phyloP scores from a whole-genome alignment of 2,329 filamentous ascomycete species.

The Trichoderma afroharzianum region DNA sequence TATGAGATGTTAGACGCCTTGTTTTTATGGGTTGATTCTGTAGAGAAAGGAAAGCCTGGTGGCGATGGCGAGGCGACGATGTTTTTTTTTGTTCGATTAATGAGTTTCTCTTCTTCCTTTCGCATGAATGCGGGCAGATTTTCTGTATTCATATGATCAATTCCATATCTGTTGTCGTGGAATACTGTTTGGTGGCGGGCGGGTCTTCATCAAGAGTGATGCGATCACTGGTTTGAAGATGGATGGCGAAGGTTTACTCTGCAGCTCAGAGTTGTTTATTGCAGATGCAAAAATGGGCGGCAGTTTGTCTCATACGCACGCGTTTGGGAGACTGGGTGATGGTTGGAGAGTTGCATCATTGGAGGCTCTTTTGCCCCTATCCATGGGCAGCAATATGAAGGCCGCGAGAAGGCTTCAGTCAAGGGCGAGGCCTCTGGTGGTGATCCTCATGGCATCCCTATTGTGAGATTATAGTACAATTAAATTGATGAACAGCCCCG shows the following conservation, averaged over 20 bases:
- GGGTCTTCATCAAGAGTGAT: background rate
- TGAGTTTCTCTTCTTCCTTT: constrained; percentile 18
- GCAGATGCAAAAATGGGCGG: background rate
- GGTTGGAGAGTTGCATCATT: background rate
- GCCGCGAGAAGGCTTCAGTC: background rate
- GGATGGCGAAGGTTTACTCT: background rate
- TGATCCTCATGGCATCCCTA: background rate
- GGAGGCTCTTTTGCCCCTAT: background rate
- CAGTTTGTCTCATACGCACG: background rate
- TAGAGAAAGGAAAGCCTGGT: constrained; percentile 18
- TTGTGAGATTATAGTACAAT: constrained; percentile 16
- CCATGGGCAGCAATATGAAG: constrained; percentile 3
- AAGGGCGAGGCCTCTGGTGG: background rate
- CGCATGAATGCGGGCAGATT: constrained; percentile 8
- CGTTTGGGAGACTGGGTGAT: background rate
- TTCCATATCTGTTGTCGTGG: constrained; percentile 4
- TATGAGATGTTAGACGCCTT: constrained; percentile 21
- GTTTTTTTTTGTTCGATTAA: constrained; percentile 23
- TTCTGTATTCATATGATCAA: constrained; percentile 6
- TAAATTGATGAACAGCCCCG: constrained; percentile 6
- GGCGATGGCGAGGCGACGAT: background rate
- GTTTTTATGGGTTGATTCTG: constrained; percentile 19
- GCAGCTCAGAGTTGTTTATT: background rate
- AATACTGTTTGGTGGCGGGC: background rate
- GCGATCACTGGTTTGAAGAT: background rate